Conservation (phyloP, 441 rosid genomes). For the Corymbia calophylla region DNA sequence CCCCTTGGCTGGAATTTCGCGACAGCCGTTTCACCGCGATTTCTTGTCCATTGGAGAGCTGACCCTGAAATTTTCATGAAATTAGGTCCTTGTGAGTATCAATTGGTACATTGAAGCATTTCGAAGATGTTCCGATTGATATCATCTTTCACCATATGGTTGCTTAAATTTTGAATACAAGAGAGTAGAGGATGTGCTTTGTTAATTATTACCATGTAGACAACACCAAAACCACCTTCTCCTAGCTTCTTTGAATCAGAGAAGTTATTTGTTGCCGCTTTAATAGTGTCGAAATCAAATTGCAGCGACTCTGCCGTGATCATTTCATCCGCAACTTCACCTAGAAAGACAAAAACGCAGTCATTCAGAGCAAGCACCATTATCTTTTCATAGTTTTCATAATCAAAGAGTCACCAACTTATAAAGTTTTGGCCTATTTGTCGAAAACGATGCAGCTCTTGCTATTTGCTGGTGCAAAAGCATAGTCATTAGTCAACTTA, state of each 20-base stretch:
- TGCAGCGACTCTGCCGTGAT: neutral
- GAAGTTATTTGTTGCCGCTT: neutral
- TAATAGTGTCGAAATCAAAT: neutral
- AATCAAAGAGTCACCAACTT: too few species aligned
- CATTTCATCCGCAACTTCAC: too few species aligned
- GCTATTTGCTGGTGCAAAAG: too few species aligned
- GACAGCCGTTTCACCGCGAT: constrained; percentile 38
- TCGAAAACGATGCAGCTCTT: too few species aligned
- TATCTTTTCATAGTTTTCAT: too few species aligned
- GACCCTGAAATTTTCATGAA: neutral
- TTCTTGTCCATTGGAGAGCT: constrained; percentile 1
- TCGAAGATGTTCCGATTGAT: neutral
- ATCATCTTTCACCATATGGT: neutral
- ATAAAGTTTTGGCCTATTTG: too few species aligned
- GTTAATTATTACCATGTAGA: neutral
- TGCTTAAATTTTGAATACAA: neutral
- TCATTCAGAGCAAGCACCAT: too few species aligned
- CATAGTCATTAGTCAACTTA: too few species aligned
- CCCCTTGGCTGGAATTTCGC: constrained; percentile 28
- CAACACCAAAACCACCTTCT: neutral
- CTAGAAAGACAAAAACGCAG: too few species aligned
- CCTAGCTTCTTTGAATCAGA: neutral
- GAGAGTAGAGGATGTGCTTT: neutral
- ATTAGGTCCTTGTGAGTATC: neutral
- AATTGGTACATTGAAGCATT: neutral